Evolutionary conservation across 2,329 filamentous ascomycete species (phyloP).

Genomic region (Claviceps pazoutovae): DNA sequence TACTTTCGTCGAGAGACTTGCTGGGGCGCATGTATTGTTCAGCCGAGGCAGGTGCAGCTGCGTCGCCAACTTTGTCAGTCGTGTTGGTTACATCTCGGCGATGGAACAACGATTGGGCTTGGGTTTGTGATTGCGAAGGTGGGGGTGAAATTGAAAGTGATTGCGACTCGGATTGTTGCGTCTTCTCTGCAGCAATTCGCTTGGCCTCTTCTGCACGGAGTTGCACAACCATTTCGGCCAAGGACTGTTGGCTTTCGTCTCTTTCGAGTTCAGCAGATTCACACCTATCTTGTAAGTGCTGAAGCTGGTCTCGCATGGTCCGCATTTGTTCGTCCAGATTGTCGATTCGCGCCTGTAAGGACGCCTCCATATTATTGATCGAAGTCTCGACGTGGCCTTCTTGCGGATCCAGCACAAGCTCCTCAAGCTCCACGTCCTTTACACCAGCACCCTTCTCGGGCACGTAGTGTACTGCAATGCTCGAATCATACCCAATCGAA

Average conservation of each 20-base stretch:
- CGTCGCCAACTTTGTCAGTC: conserved; percentile 5
- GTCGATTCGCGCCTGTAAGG: conserved; percentile 55
- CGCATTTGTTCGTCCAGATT: conserved; percentile 67
- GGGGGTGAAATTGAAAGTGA: background rate
- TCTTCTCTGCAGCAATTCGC: conserved; percentile 29
- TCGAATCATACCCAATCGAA: conserved; percentile 11
- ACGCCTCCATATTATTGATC: conserved; percentile 15
- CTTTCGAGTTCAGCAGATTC: conserved; percentile 70
- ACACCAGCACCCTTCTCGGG: conserved; percentile 3
- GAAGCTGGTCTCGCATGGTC: conserved; percentile 66
- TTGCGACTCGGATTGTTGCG: conserved; percentile 13
- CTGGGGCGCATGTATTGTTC: background rate
- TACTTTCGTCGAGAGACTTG: conserved; percentile 4
- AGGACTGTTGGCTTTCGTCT: conserved; percentile 53
- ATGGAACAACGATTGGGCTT: conserved; percentile 11
- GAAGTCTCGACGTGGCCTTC: background rate
- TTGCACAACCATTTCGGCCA: conserved; percentile 78
- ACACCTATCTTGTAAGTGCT: conserved; percentile 61
- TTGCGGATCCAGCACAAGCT: background rate
- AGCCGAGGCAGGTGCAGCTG: background rate
- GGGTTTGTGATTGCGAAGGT: conserved; percentile 3
- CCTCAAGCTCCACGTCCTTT: background rate
- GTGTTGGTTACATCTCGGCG: background rate
- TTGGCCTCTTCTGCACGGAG: conserved; percentile 54
- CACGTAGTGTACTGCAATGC: conserved; percentile 11